Base-by-base conservation (phyloP, 768 basidiomycete genomes). In the Suillus sp. region DNA sequence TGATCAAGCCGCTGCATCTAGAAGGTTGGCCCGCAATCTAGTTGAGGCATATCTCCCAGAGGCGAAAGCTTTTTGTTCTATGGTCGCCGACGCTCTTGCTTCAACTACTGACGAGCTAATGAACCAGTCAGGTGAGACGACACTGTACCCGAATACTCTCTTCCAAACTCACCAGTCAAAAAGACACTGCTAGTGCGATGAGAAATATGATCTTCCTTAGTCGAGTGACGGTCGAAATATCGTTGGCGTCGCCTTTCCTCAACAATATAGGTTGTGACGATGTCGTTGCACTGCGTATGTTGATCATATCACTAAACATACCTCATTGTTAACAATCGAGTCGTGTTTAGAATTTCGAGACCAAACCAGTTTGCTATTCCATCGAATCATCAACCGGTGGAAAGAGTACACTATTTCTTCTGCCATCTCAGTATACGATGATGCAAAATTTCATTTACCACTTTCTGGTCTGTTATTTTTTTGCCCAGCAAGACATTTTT, bases 301-400 rank as follows among this genome's bases (percentile, higher is more conserved):
- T 56, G 11, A 37, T 53, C 27, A 40, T 3, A 48, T 60, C 40
- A 34, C 42, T 30, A 63, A 48, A 63, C 42, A 18, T 30, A 63
- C 38, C 20, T 45, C 5, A 38, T 30, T 64, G 48, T 50, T 54
- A 27, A 61, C 54, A 48, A 67, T n/a, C 38, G 11, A 25, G 27
- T 42, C 40, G 22, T 60, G 51, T 27, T 42, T 59, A 90, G 90
- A 77, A 42, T 88, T 90, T 71, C 80, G 79, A 64, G 69, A 74
- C 40, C 75, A 78, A 42, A 72, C 81, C 47, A 66, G 71, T 34
- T 70, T 68, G 2, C 68, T 89, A 7, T 81, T 84, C 65, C 73
- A 81, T 53, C 76, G 71, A 30, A 79, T 84, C 13, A 74, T 87
- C 63, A 75, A 80, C 63, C 78, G 76, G 53, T 91, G 91, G 91